These are phyloP conservation scores for Steccherinum ochraceum DNA, from an alignment of 768 basidiomycete genomes.

Conservation along the genomic window DNA sequence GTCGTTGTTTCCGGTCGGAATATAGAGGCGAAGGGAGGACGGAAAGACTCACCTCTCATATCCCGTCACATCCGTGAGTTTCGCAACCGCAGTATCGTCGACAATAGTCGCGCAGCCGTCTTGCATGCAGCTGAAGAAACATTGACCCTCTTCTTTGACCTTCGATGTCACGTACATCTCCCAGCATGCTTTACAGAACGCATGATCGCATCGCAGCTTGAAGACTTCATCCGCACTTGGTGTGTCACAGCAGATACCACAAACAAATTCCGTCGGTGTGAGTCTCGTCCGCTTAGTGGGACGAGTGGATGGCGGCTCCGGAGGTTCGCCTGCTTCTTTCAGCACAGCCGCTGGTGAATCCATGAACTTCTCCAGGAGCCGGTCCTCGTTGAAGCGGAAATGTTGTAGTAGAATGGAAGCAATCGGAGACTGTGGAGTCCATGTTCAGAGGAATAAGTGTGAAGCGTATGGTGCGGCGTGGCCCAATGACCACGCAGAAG, in stretches of 20 bases:
- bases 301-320: constrained; percentile 11
- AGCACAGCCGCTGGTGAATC: constrained; percentile 78
- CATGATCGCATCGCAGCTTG: constrained; percentile 74
- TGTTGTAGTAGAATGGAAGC: constrained; percentile 78
- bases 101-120: constrained; percentile 62
- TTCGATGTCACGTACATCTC: constrained; percentile 68
- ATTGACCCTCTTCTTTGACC: constrained; percentile 76
- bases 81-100: constrained; percentile 50
- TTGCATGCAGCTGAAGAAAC: constrained; percentile 71
- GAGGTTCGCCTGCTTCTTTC: constrained; percentile 24
- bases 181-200: constrained; percentile 85
- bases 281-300: constrained; percentile 21
- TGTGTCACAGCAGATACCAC: constrained; percentile 90
- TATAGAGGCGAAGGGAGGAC: neutral
- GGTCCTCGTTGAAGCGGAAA: constrained; percentile 93
- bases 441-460: neutral
- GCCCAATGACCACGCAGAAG: neutral
- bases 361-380: constrained; percentile 94
- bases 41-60: constrained; percentile 10
- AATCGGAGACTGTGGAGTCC: constrained; percentile 44
- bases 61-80: constrained; percentile 42
- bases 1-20: neutral
- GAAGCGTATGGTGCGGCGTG: neutral
- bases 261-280: constrained; percentile 53
- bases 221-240: constrained; percentile 45